Evolutionary conservation across 345 rosid species (phyloP), one percentile per base, ranked within the genome.

Genomic region (Gossypium raimondii): DNA sequence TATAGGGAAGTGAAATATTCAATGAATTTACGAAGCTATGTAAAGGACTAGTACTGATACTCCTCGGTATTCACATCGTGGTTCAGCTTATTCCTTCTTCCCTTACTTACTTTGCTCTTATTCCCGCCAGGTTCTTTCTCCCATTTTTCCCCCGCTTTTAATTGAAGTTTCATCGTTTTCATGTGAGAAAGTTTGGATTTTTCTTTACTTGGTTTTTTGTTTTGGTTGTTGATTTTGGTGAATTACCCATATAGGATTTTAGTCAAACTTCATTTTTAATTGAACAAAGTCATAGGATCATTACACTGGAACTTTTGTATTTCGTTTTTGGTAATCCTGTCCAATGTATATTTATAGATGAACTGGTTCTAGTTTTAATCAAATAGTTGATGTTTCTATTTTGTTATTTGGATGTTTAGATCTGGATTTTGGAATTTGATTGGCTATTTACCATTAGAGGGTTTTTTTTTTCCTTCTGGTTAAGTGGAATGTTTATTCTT

Each of bases 11-110:
- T 79, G 81, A 87, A 76, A 79, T 87, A 78, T 89, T 87, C 62
- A 80, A 82, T 34, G 97, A 89, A 74, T 91, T 93, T 80, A 93
- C 99, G 14, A 85, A 84, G 89, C 90, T 93, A 45, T 91, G 99
- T 83, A 93, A 95, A 83, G 98, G 97, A 73, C 78, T 93, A 17
- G 91, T 94, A 2, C 89, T 88, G 59, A 90, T 96, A 51, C 91
- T 93, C 22, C 85, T 89, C 13, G 82, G 82, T 12, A 97, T 91
- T 2, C 94, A 96, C 88, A 56, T 85, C 81, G 80, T 87, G 45
- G 93, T 93, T 84, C 99, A 87, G 83, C 77, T 92, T 82, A 58
- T 93, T 48, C 99, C 99, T 48, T 74, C 91, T 2, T 81, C 94
- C 57, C 78, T 89, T 61, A 10, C 80, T 38, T 92, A 89, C 79